Evolutionary conservation across 2,329 filamentous ascomycete species (phyloP).

Genomic region (Lachnellula hyalina): DNA sequence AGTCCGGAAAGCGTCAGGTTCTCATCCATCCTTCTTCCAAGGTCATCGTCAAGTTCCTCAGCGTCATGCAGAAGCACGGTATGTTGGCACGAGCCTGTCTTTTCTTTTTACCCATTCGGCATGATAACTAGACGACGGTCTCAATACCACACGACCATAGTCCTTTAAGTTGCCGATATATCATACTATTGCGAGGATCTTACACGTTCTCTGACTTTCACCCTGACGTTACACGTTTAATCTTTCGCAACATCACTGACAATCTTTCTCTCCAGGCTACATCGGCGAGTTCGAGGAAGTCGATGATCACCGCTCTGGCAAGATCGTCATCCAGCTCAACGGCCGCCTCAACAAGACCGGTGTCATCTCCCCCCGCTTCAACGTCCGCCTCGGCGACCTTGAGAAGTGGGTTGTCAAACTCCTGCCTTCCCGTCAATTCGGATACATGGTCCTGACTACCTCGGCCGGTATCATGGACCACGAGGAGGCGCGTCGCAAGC

Average conservation of each 20-base stretch:
- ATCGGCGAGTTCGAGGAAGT: conserved; percentile 99
- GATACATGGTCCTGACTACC: conserved; percentile 98
- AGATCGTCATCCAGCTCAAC: conserved; percentile 99
- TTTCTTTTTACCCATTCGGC: conserved; percentile 56
- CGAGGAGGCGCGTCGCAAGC: conserved; percentile 98
- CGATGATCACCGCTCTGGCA: conserved; percentile 98
- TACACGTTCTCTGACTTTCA: conserved; percentile 84
- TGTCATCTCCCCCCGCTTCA: conserved; percentile 99
- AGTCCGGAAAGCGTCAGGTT: conserved; percentile 98
- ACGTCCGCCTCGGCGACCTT: conserved; percentile 93
- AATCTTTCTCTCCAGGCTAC: conserved; percentile 61
- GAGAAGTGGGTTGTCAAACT: conserved; percentile 99
- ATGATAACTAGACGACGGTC: conserved; percentile 99
- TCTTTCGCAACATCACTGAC: conserved; percentile 82
- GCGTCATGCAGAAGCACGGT: conserved; percentile 99
- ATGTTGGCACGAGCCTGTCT: conserved; percentile 43
- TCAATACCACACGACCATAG: conserved; percentile 81
- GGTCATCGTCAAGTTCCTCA: conserved; percentile 99
- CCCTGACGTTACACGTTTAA: conserved; percentile 89
- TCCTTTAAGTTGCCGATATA: conserved; percentile 99
- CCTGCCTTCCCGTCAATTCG: conserved; percentile 98
- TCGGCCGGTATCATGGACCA: conserved; percentile 99
- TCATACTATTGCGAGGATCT: conserved; percentile 76
- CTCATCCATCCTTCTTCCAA: conserved; percentile 97
- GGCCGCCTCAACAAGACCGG: conserved; percentile 98